Evolutionary conservation across 768 basidiomycete species (phyloP), one percentile per base, ranked within the genome.

Genomic region (Russula vinacea): DNA sequence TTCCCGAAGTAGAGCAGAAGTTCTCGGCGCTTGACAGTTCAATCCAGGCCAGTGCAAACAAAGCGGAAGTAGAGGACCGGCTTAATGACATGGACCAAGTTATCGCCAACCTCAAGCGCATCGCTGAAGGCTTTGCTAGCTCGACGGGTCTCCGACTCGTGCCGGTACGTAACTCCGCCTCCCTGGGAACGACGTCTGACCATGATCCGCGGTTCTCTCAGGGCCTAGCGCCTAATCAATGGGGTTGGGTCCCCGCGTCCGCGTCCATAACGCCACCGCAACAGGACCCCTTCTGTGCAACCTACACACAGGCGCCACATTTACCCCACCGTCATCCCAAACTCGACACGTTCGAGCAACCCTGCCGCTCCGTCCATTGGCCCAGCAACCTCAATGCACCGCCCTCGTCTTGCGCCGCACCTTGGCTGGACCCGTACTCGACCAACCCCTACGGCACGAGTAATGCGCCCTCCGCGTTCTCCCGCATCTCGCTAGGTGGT

Each of bases 341-440:
- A 64, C 9, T 64, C 62, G 13, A 19, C 62, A 0, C 62, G 65
- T 10, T 65, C 65, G 5, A 58, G 56, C n/a, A 24, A 50, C 24
- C 59, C 58, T 16, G 62, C 62, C 63, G 63, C 22, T 64, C 63
- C 29, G 63, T 64, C n/a, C 58, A 64, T 50, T 64, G 63, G 63
- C 63, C 63, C 26, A 64, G 58, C 10, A 51, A 64, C 24, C 58
- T 64, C 1, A 58, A 60, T 16, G 16, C 24, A 5, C 52, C 53
- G 14, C 39, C 53, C 35, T 26, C 58, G 0, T 42, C 52, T 29
- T 59, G 51, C 52, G 3, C 51, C 26, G 5, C 17, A 29, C 51
- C 62, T 7, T 49, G 45, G 45, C 14, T 24, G n/a, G 45, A 60
- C 24, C 39, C 58, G 10, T 49, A 47, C 45, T 50, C 19, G 3